A percentile compares a stretch with the other conserved stretches of the same genome.
Evolutionary conservation across 805 yeast genomes (phyloP).

Genomic region (Wickerhamiella brachini): DNA sequence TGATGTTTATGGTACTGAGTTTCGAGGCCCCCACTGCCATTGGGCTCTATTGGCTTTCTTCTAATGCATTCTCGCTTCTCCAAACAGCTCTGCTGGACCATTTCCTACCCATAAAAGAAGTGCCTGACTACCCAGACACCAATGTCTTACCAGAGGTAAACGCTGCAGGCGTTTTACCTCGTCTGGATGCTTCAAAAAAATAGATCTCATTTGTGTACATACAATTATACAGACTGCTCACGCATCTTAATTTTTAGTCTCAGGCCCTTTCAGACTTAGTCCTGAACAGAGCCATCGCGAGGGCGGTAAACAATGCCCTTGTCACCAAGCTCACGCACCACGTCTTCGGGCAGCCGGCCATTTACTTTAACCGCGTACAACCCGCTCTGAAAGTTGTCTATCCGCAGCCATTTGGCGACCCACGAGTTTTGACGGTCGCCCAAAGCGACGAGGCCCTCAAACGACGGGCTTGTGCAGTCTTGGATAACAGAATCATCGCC

Average conservation of each 20-base stretch:
- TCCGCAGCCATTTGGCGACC: constrained; percentile 94
- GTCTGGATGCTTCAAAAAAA: background rate
- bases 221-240: background rate
- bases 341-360: constrained; percentile 83
- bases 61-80: constrained; percentile 58
- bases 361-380: constrained; percentile 86
- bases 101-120: constrained; percentile 42
- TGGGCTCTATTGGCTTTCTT: constrained; percentile 80
- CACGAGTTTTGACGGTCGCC: constrained; percentile 78
- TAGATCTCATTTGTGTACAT: background rate
- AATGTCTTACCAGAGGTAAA: background rate
- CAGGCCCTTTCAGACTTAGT: constrained; percentile 12
- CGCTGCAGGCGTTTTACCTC: background rate
- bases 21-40: constrained; percentile 78
- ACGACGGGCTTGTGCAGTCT: constrained; percentile 90
- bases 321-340: constrained; percentile 53
- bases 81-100: constrained; percentile 65
- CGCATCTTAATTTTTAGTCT: background rate
- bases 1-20: constrained; percentile 70
- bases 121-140: constrained; percentile 25
- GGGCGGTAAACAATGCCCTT: constrained; percentile 83
- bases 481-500: constrained; percentile 74
- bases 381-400: constrained; percentile 79
- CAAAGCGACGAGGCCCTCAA: constrained; percentile 87
- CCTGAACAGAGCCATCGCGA: constrained; percentile 62